phyloP scores from a whole-genome alignment of 2,329 filamentous ascomycete genomes.

The Fusarium vanettenii region DNA sequence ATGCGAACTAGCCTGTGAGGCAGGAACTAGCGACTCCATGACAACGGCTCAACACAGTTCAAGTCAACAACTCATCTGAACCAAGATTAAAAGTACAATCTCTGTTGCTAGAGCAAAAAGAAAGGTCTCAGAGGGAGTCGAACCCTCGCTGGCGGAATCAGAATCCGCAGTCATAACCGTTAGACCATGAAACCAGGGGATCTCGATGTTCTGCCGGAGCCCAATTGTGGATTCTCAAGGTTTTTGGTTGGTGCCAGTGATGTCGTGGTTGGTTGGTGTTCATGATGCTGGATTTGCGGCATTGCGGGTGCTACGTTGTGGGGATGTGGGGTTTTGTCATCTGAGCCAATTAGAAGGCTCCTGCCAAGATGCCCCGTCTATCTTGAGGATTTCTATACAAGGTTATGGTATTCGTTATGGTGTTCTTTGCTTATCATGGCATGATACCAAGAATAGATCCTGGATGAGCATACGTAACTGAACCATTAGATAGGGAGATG shows the following conservation, averaged over 20 bases:
- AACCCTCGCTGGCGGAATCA: neutral
- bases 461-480: neutral
- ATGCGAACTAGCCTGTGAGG: slow-evolving; percentile 60
- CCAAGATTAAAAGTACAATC: neutral
- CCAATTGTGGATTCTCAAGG: neutral
- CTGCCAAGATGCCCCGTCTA: neutral
- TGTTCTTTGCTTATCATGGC: neutral
- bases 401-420: neutral
- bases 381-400: neutral
- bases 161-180: neutral
- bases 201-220: neutral
- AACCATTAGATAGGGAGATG: neutral
- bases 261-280: neutral
- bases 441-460: neutral
- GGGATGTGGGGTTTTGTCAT: neutral
- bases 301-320: neutral
- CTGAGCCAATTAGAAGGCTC: neutral
- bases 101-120: neutral
- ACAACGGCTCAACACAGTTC: neutral
- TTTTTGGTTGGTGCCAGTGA: neutral
- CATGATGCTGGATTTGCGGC: neutral
- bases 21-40: slow-evolving; percentile 3
- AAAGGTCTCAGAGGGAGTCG: neutral
- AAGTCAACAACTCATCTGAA: neutral
- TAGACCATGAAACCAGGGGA: neutral